These are phyloP conservation scores for Salix udensis DNA, from an alignment of 345 rosid species.

Conservation along the genomic window DNA sequence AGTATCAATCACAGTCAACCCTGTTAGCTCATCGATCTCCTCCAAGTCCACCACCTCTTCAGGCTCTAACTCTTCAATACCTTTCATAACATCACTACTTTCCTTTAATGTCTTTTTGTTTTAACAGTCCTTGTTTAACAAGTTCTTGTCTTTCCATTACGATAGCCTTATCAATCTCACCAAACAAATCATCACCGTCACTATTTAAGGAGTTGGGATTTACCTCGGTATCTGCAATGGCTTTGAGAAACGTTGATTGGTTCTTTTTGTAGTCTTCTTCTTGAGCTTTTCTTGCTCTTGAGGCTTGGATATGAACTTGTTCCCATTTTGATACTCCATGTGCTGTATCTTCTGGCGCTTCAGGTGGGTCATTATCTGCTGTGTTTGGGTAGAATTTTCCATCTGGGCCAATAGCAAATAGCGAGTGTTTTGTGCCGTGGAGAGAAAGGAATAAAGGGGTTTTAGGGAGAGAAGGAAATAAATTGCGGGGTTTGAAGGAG, in stretches of 20 bases:
- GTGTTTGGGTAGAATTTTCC: slow-evolving; percentile 62
- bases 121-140: slow-evolving; percentile 64
- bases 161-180: slow-evolving; percentile 82
- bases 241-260: slow-evolving; percentile 65
- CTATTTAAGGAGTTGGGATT: background rate
- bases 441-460: background rate
- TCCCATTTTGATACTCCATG: slow-evolving; percentile 75
- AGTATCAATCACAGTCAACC: slow-evolving; percentile 40
- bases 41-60: slow-evolving; percentile 81
- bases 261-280: slow-evolving; percentile 79
- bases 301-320: slow-evolving; percentile 71
- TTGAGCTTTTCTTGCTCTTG: slow-evolving; percentile 55
- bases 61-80: slow-evolving; percentile 54
- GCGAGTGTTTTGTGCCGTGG: background rate
- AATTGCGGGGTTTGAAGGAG: slow-evolving; percentile 22
- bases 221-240: slow-evolving; percentile 70
- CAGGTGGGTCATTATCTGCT: slow-evolving; percentile 81
- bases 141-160: slow-evolving; percentile 73
- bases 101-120: slow-evolving; percentile 39
- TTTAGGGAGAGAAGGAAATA: slow-evolving; percentile 13
- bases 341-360: slow-evolving; percentile 73
- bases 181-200: slow-evolving; percentile 62
- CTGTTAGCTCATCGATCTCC: slow-evolving; percentile 66
- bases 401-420: slow-evolving; percentile 35
- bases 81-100: slow-evolving; percentile 27